Base-by-base conservation (phyloP, 148 eudicot genomes). In the Rhododendron mucronatum region DNA sequence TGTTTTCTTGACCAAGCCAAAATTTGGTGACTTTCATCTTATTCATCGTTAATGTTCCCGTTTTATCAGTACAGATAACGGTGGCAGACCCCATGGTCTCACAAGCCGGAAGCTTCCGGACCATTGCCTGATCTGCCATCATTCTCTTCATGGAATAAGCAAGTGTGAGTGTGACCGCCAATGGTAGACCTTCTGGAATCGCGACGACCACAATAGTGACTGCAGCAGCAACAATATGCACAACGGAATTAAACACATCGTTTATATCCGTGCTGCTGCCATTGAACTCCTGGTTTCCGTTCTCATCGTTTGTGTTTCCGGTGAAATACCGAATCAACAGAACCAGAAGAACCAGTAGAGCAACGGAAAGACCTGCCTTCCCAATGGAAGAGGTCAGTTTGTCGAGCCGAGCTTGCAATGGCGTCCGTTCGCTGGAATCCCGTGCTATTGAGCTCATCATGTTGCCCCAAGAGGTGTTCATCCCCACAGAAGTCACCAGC, bases 61-160 rank as follows among this genome's bases (percentile, higher is more conserved):
- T 94, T 89, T 95, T 95, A 61, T 95, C 97, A 0, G 97, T 95
- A 86, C 96, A 95, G 15, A 94, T 95, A 81, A 95, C 94, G 0
- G 95, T 95, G 83, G 98, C 97, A 21, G 98, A 92, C 21, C 98
- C 98, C 98, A 95, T 95, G 5, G 98, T 95, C 87, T 95, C 98
- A 71, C 98, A 95, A 83, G 97, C 98, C 0, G 98, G 90, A 33
- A 95, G 93, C 83, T 93, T 95, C 85, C 98, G 89, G 75, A 96
- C 98, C 98, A 96, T 96, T 1, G 98, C 98, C 45, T 94, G 94
- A 89, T 96, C 98, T 23, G 85, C 89, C 98, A 96, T 94, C 98
- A 95, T 95, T 55, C 96, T 86, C 85, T 94, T 95, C 98, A 94
- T 94, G 18, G 98, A 95, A 85, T 93, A 96, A 39, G 98, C 97